Percentiles rank a stretch among this genome's conserved stretches.
Conservation (phyloP, 2,329 filamentous ascomycete genomes). For the Colletotrichum sp. region DNA sequence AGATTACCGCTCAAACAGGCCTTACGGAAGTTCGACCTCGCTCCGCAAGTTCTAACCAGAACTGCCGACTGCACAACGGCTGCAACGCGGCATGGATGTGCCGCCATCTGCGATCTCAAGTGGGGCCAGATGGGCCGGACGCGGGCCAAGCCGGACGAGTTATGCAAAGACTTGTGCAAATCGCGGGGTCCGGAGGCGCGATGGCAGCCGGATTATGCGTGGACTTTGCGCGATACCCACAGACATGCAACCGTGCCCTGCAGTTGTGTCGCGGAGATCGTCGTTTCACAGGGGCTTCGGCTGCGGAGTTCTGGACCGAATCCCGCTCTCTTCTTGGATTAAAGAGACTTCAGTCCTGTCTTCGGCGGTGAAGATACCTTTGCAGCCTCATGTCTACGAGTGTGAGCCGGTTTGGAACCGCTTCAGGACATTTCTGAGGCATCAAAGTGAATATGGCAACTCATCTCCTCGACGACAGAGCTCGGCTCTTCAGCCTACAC, state of each 20-base stretch:
- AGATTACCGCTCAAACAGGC: background rate
- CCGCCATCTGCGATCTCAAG: background rate
- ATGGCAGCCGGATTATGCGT: background rate
- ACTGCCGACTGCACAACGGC: background rate
- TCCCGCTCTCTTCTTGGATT: background rate
- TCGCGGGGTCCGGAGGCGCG: background rate
- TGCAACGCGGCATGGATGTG: background rate
- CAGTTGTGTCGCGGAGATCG: background rate
- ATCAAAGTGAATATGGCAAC: background rate
- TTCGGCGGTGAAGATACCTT: background rate
- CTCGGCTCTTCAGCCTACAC: background rate
- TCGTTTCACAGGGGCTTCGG: background rate
- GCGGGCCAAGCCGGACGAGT: background rate
- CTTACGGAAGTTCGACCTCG: too few species aligned
- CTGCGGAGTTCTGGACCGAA: background rate
- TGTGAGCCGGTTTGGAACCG: too few species aligned
- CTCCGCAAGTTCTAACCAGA: background rate
- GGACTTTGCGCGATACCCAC: background rate
- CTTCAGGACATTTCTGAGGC: background rate
- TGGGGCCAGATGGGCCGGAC: background rate
- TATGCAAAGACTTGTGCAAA: background rate
- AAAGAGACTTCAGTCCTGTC: background rate
- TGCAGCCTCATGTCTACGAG: background rate
- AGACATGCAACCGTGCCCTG: background rate
- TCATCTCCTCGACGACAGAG: background rate